Base-by-base conservation (phyloP, 2,329 filamentous ascomycete species). In the Dothideomycetidae sp. region DNA sequence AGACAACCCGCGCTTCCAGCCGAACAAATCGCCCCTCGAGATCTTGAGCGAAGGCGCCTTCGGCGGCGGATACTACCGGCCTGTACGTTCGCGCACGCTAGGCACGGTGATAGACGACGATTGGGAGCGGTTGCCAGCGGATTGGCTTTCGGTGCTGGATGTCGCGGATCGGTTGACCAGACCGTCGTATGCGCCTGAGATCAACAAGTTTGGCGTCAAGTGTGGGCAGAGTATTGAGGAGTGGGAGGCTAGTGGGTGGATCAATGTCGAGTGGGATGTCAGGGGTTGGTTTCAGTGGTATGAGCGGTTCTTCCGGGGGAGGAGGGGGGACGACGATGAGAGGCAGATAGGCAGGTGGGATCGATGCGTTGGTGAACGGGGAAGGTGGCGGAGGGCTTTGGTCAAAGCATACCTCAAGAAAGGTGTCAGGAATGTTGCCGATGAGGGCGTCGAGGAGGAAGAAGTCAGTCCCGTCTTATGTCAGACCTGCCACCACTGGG, bases 281-380 rank as follows among this genome's bases (percentile, higher is more conserved):
- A 50, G 69, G 31, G 68, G 68, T 4, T 73, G 67, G 68, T 70
- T 71, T 45, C 68, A 71, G 47, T 71, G 68, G 68, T 71, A 70
- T 47, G 63, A 60, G 33, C 59, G 67, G 0, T 71, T 70, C 49
- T 71, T 63, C 50, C 56, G 55, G 14, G 67, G 68, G 0, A 47
- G 68, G 28, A 51, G 68, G 16, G 68, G 67, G 43, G 63, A 58
- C 0, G 67, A 70, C 36, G 68, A 71, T 44, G 66, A 63, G 21
- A 55, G 67, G 39, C 68, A 72, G 52, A 57, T 71, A 4, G 54
- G 56, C 4, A 46, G 69, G 37, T 72, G 69, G 69, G 56, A 52
- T 47, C 65, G 61, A 41, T 71, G 68, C 48, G 67, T 69, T 5
- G 68, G 68, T 0, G 55, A 60, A 45, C 66, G 55, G 7, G 68